A percentile compares a stretch with the other conserved stretches of the same genome.
phyloP scores from a whole-genome alignment of 441 rosid genomes.

The Cnidoscolus chayamansa region DNA sequence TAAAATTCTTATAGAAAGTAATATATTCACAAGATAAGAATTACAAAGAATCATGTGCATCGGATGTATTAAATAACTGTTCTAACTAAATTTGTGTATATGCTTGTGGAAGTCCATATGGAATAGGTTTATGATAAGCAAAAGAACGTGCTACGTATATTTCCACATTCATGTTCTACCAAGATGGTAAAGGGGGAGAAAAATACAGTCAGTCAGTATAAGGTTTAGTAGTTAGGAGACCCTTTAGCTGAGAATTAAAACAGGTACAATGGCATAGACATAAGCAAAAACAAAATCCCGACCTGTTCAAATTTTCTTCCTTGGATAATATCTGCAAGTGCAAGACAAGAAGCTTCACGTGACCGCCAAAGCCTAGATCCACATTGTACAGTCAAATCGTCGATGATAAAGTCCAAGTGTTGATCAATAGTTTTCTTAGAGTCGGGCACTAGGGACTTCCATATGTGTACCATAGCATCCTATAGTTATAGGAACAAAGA shows the following conservation, averaged over 20 bases:
- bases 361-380: conserved; percentile 98
- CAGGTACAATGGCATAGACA: neutral
- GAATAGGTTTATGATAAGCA: neutral
- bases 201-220: neutral
- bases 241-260: neutral
- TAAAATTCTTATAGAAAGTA: no score
- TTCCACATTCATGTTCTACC: no score
- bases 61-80: no score
- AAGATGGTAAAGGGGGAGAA: neutral
- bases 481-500: conserved; percentile 31
- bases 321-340: conserved; percentile 94
- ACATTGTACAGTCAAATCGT: conserved; percentile 76
- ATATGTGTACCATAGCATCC: conserved; percentile 99
- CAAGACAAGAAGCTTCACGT: conserved; percentile 97
- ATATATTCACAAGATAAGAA: no score
- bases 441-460: conserved; percentile 90
- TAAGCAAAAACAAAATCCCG: conserved; percentile 23
- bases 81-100: neutral
- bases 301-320: conserved; percentile 93
- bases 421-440: conserved; percentile 85
- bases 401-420: conserved; percentile 71
- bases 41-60: no score
- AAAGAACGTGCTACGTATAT: no score
- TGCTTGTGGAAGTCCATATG: neutral
- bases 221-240: neutral